Evolutionary conservation across 2,329 filamentous ascomycete genomes (phyloP).

Genomic region (Aspergillus sp.): DNA sequence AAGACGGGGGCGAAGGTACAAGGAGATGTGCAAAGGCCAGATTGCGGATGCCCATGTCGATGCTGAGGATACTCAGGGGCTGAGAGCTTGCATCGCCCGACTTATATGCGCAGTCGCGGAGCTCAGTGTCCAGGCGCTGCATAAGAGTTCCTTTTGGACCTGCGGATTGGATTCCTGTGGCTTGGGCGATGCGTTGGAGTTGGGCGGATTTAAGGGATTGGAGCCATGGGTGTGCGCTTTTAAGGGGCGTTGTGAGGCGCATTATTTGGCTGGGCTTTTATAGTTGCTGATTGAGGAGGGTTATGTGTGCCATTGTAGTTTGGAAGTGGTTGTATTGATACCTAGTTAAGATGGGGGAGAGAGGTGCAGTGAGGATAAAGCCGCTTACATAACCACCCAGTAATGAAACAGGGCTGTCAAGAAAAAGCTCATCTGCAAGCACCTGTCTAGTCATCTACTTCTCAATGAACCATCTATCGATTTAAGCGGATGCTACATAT

Average conservation of each 20-base stretch:
- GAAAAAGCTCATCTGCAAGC: no score
- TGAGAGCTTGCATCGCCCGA: neutral
- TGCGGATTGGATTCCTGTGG: conserved; percentile 57
- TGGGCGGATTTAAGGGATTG: conserved; percentile 49
- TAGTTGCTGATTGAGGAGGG: no score
- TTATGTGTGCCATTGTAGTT: no score
- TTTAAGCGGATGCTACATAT: no score
- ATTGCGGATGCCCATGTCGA: conserved; percentile 83
- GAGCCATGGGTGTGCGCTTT: conserved; percentile 27
- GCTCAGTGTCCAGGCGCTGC: conserved; percentile 44
- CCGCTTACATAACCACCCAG: no score
- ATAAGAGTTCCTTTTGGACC: conserved; percentile 60
- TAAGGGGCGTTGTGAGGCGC: neutral
- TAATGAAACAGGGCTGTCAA: no score
- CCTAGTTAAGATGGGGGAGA: no score
- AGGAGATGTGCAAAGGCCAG: conserved; percentile 68
- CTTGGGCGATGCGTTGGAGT: conserved; percentile 58
- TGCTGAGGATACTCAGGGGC: conserved; percentile 61
- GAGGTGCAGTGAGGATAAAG: no score
- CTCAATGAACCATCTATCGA: no score
- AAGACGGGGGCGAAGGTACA: no score
- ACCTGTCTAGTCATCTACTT: no score
- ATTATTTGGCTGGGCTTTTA: neutral
- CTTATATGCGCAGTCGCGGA: conserved; percentile 7
- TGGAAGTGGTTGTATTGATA: no score